These are phyloP conservation scores for Lentinula boryana DNA, from an alignment of 768 basidiomycete genomes.

Conservation along the genomic window DNA sequence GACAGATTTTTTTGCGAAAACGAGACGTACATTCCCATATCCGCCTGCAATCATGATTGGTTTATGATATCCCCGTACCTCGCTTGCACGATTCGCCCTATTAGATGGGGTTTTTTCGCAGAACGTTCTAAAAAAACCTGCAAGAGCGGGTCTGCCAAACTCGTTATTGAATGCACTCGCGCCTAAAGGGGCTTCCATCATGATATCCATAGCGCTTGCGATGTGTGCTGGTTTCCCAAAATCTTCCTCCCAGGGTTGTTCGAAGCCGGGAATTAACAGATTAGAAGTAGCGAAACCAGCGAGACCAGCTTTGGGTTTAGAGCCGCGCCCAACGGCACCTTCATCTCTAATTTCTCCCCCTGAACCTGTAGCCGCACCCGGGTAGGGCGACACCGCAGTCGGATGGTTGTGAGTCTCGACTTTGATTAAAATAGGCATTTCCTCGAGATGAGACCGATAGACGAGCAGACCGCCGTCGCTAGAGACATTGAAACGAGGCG, in stretches of 20 bases:
- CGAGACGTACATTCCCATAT: conserved; percentile 85
- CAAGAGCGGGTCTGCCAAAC: conserved; percentile 88
- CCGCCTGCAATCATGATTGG: conserved; percentile 99
- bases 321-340: conserved; percentile 91
- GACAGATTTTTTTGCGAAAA: conserved; percentile 71
- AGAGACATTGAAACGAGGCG: conserved; percentile 68
- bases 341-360: conserved; percentile 99
- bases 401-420: conserved; percentile 99
- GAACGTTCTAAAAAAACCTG: conserved; percentile 96
- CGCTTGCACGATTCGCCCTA: conserved; percentile 33
- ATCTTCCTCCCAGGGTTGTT: conserved; percentile 94
- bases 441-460: conserved; percentile 72
- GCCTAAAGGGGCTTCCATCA: conserved; percentile 55
- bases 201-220: conserved; percentile 91
- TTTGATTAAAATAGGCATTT: conserved; percentile 89
- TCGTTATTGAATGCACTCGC: conserved; percentile 24
- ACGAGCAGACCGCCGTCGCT: conserved; percentile 21
- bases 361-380: conserved; percentile 97
- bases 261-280: conserved; percentile 84
- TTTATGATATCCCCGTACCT: conserved; percentile 96
- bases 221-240: conserved; percentile 89
- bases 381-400: conserved; percentile 95
- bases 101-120: conserved; percentile 64
- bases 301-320: conserved; percentile 93
- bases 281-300: conserved; percentile 92